Evolutionary conservation across 495 filamentous ascomycete genomes (phyloP).

Genomic region (Podospora bellae-mahoneyi): DNA sequence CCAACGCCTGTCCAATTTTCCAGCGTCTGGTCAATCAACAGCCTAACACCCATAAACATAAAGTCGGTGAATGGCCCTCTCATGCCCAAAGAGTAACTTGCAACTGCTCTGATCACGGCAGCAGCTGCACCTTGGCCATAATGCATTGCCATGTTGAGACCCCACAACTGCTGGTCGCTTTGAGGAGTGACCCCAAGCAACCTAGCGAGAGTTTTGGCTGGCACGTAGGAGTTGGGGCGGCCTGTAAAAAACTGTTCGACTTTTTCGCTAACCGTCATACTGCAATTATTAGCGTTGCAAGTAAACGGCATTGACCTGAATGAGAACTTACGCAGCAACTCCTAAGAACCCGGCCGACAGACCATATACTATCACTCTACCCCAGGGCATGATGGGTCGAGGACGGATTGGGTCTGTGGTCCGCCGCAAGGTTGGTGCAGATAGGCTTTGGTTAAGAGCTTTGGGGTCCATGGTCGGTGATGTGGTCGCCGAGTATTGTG

Average conservation of each 20-base stretch:
- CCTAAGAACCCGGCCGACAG: neutral
- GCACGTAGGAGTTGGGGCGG: conserved; percentile 17
- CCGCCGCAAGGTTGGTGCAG: neutral
- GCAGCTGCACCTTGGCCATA: conserved; percentile 27
- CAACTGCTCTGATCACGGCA: conserved; percentile 24
- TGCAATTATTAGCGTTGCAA: neutral
- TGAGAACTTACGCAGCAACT: neutral
- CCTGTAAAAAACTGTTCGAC: conserved; percentile 19
- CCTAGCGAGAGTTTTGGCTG: conserved; percentile 14
- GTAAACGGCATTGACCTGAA: neutral
- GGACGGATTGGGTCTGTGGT: neutral
- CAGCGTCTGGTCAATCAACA: conserved; percentile 34
- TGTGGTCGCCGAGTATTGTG: neutral
- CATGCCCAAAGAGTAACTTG: conserved; percentile 29
- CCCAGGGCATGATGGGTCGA: neutral
- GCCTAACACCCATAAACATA: conserved; percentile 29
- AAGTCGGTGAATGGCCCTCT: conserved; percentile 35
- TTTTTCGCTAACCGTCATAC: conserved; percentile 21
- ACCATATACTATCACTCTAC: neutral
- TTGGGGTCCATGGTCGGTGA: neutral
- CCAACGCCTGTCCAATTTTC: conserved; percentile 33
- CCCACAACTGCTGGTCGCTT: conserved; percentile 12
- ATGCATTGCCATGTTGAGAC: conserved; percentile 26
- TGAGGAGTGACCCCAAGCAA: conserved; percentile 8
- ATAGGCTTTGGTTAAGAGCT: neutral